Evolutionary conservation across 2,329 filamentous ascomycete genomes (phyloP).

Genomic region (Botrytis paeoniae): DNA sequence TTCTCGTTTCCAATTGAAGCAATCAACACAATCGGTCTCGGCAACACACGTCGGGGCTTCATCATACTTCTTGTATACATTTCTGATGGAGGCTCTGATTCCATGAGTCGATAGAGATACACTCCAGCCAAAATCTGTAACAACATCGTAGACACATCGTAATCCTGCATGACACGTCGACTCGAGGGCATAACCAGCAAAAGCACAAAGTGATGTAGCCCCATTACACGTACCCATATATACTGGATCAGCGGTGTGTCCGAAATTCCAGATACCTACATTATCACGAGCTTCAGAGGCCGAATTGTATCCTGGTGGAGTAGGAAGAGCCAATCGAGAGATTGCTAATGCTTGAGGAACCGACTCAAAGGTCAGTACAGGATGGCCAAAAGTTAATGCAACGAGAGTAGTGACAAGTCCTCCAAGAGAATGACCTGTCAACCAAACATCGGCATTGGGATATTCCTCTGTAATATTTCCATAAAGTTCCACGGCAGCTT

Average conservation of each 20-base stretch:
- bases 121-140: conserved; percentile 85
- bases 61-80: conserved; percentile 81
- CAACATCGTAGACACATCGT: conserved; percentile 86
- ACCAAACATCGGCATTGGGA: conserved; percentile 77
- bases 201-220: conserved; percentile 80
- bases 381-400: conserved; percentile 82
- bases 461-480: conserved; percentile 87
- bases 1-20: conserved; percentile 88
- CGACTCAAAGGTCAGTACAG: conserved; percentile 84
- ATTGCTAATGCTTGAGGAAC: conserved; percentile 85
- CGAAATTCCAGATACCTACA: conserved; percentile 82
- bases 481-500: conserved; percentile 81
- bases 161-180: conserved; percentile 80
- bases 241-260: conserved; percentile 89
- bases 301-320: conserved; percentile 60
- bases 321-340: conserved; percentile 76
- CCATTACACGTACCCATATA: conserved; percentile 91
- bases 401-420: conserved; percentile 83
- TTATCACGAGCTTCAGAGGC: conserved; percentile 61
- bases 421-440: conserved; percentile 86
- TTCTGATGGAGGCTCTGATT: conserved; percentile 78
- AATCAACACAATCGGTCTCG: conserved; percentile 79
- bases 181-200: conserved; percentile 83
- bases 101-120: conserved; percentile 86
- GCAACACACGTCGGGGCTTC: conserved; percentile 68